These are phyloP conservation scores for Aspergillus sclerotiicarbonarius DNA, from an alignment of 495 filamentous ascomycete genomes.

Conservation along the genomic window DNA sequence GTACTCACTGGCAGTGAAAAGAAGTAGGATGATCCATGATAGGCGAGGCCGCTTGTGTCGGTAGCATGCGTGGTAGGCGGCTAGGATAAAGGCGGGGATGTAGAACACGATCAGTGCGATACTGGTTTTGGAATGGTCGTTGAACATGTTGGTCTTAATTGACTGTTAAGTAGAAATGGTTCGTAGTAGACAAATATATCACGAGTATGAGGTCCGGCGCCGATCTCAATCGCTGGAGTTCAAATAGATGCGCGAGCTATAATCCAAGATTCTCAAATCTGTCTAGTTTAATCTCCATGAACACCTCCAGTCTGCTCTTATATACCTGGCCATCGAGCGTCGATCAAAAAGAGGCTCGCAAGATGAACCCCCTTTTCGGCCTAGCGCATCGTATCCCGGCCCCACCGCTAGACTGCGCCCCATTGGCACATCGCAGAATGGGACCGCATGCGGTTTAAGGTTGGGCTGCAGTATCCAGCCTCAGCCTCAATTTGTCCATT, in stretches of 20 bases:
- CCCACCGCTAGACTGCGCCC: background rate
- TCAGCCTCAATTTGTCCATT: background rate
- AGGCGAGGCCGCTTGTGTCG: conserved; percentile 24
- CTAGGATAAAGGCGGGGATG: conserved; percentile 16
- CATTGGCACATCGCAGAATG: background rate
- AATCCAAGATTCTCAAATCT: too few relatives aligned
- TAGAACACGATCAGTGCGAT: conserved; percentile 30
- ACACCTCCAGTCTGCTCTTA: too few relatives aligned
- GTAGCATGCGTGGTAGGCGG: conserved; percentile 15
- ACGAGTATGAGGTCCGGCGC: too few relatives aligned
- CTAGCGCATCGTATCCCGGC: background rate
- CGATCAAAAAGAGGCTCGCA: conserved; percentile 2
- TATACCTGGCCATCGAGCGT: too few relatives aligned
- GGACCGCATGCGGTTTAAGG: background rate
- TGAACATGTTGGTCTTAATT: conserved; percentile 17
- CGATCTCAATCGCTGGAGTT: too few relatives aligned
- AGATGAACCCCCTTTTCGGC: conserved; percentile 1
- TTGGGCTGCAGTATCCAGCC: background rate
- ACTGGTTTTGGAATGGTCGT: conserved; percentile 22
- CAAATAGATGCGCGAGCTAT: too few relatives aligned
- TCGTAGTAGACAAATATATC: too few relatives aligned
- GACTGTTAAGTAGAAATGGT: too few relatives aligned
- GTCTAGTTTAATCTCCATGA: too few relatives aligned
- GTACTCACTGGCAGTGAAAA: conserved; percentile 12
- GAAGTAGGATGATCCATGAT: conserved; percentile 19